A percentile compares a stretch with the other conserved stretches of the same genome.
Conservation (phyloP, 1,139 yeast genomes). For the Hyphopichia buzzinii region DNA sequence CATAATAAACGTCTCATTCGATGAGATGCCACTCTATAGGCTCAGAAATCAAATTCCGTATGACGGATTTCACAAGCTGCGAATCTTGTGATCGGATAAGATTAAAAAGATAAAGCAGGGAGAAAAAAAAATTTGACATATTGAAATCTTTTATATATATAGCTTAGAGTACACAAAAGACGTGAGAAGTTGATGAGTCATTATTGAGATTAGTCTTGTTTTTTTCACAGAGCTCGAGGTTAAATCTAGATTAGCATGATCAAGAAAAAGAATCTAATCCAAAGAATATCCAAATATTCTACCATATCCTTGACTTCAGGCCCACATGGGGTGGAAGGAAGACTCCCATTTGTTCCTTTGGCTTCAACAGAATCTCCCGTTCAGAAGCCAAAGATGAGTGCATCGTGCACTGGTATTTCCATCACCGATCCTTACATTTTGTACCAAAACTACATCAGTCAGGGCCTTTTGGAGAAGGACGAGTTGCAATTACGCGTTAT, state of each 20-base stretch:
- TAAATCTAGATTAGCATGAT: too few relatives aligned
- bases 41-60: not conserved
- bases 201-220: too few relatives aligned
- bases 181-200: too few relatives aligned
- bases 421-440: constrained; percentile 65
- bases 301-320: constrained; percentile 17
- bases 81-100: constrained; percentile 2
- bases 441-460: constrained; percentile 52
- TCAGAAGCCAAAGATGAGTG: not conserved
- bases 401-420: constrained; percentile 21
- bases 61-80: not conserved
- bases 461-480: constrained; percentile 54
- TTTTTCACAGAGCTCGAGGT: too few relatives aligned
- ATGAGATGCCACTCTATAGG: too few relatives aligned
- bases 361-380: not conserved
- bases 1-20: too few relatives aligned
- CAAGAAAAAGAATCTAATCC: too few relatives aligned
- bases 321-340: constrained; percentile 41
- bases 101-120: not conserved
- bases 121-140: not conserved
- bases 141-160: too few relatives aligned
- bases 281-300: constrained; percentile 3
- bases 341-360: constrained; percentile 20
- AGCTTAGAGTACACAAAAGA: too few relatives aligned
- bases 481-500: constrained; percentile 61